Percentiles rank a stretch among this genome's conserved stretches.
Conservation (phyloP, 1,284 basidiomycete species). For the Cutaneotrichosporon sp. region DNA sequence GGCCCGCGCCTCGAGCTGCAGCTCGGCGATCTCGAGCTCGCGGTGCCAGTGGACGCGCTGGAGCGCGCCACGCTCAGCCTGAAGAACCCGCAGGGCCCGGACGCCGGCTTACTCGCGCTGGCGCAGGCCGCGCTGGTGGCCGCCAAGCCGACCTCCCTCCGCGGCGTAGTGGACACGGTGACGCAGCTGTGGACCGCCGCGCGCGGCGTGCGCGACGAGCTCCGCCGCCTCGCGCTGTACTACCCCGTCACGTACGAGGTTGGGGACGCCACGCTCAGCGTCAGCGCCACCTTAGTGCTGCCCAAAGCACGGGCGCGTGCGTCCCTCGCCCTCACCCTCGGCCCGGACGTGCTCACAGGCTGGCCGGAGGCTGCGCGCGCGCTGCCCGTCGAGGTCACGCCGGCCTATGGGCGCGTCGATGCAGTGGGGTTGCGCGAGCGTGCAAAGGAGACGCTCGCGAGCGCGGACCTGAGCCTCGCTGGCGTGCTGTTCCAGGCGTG, state of each 20-base stretch:
- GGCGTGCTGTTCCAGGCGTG: constrained; percentile 25
- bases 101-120: constrained; percentile 46
- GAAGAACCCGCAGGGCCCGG: constrained; percentile 55
- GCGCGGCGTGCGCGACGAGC: constrained; percentile 68
- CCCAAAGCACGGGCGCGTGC: constrained; percentile 60
- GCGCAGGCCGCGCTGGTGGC: constrained; percentile 32
- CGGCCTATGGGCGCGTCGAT: constrained; percentile 43
- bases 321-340: constrained; percentile 62
- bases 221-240: constrained; percentile 68
- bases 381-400: constrained; percentile 26
- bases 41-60: constrained; percentile 60
- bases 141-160: neutral
- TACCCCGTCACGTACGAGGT: constrained; percentile 65
- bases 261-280: constrained; percentile 37
- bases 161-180: constrained; percentile 66
- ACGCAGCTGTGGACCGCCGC: constrained; percentile 73
- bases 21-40: constrained; percentile 47
- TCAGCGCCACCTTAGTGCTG: constrained; percentile 56
- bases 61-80: constrained; percentile 30
- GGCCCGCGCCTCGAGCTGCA: constrained; percentile 59
- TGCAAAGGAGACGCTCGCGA: constrained; percentile 20
- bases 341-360: constrained; percentile 51
- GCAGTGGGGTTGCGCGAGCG: constrained; percentile 1
- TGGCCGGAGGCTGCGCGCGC: constrained; percentile 65
- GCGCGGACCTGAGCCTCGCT: constrained; percentile 16